Base-by-base conservation (phyloP, 495 filamentous ascomycete genomes). In the Achaetomiella virescens region DNA sequence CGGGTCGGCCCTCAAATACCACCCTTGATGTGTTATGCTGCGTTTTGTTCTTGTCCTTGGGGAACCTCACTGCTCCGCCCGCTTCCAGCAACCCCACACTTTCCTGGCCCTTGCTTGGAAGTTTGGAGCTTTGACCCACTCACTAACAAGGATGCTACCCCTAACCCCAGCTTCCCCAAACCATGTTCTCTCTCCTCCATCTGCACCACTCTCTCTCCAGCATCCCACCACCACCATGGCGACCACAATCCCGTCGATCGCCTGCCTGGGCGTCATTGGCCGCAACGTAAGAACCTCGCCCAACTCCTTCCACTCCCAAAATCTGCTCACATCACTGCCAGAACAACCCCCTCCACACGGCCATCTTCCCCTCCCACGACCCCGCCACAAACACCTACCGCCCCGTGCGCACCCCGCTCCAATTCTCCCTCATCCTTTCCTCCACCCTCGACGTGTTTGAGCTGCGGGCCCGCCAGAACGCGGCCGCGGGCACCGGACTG, bases 271-370 rank as follows among this genome's bases (percentile, higher is more conserved):
- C 62, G 75, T 98, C 21, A 95, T 98, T 63, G 91, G 92, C 47
- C 90, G 91, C 74, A 84, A 92, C 66, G 76, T 95, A 81, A 42
- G 75, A 33, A 18, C 35, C 18, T 31, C 18, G 7, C n/a, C 15
- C 0, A 6, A 17, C 3, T 43, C 24, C 44, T 44, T 35, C 41
- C 14, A 45, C 12, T 31, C 27, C 27, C 27, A 31, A 31, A n/a
- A 45, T 6, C 24, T 47, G 1, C 25, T 47, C 8, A 36, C 27
- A 21, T 7, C 11, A 27, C 44, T 18, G 15, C n/a, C 15, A 98
- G 93, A 95, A 97, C 73, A 95, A 96, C 69, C 93, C 92, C 45
- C 87, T 98, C 66, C 92, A 96, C 72, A 87, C 95, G 55, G 81
- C 88, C 43, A 79, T 96, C 66, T 97, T 97, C 71, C 87, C 91